phyloP scores from a whole-genome alignment of 768 basidiomycete species.

The Pseudohyphozyma bogoriensis region DNA sequence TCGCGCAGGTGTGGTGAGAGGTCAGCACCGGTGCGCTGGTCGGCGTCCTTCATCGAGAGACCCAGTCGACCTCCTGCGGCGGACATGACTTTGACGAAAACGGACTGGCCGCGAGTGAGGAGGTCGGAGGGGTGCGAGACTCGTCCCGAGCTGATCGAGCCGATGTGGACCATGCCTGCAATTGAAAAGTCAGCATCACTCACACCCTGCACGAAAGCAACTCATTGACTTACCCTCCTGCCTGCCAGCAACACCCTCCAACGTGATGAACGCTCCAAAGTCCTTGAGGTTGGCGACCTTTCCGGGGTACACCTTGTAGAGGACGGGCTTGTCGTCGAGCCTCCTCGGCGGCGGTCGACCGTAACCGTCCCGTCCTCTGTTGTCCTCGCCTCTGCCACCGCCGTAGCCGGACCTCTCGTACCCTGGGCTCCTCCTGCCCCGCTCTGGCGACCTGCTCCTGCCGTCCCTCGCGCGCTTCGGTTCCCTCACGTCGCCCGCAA shows the following conservation, averaged over 20 bases:
- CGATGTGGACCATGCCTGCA: slow-evolving; percentile 93
- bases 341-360: slow-evolving; percentile 28
- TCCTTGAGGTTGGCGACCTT: slow-evolving; percentile 78
- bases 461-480: slow-evolving; percentile 37
- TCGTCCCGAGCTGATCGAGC: slow-evolving; percentile 73
- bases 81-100: slow-evolving; percentile 96
- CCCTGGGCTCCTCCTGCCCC: slow-evolving; percentile 35
- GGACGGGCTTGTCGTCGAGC: slow-evolving; percentile 69
- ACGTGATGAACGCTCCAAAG: slow-evolving; percentile 84
- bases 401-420: slow-evolving; percentile 36
- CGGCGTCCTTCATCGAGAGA: slow-evolving; percentile 96
- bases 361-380: slow-evolving; percentile 39
- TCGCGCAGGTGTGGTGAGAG: slow-evolving; percentile 89
- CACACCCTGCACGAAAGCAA: background rate
- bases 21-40: slow-evolving; percentile 79
- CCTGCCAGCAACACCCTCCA: slow-evolving; percentile 77
- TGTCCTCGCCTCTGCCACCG: slow-evolving; percentile 37
- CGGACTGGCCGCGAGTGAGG: slow-evolving; percentile 67
- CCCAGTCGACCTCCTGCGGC: slow-evolving; percentile 68
- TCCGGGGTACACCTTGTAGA: slow-evolving; percentile 92
- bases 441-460: slow-evolving; percentile 48
- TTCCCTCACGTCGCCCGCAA: slow-evolving; percentile 34
- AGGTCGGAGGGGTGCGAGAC: slow-evolving; percentile 80
- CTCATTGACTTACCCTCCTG: slow-evolving; percentile 84
- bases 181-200: slow-evolving; percentile 2